Percentiles rank a stretch among this genome's conserved stretches.
Conservation (phyloP, 768 basidiomycete species). For the Boletus vinaceobasis region DNA sequence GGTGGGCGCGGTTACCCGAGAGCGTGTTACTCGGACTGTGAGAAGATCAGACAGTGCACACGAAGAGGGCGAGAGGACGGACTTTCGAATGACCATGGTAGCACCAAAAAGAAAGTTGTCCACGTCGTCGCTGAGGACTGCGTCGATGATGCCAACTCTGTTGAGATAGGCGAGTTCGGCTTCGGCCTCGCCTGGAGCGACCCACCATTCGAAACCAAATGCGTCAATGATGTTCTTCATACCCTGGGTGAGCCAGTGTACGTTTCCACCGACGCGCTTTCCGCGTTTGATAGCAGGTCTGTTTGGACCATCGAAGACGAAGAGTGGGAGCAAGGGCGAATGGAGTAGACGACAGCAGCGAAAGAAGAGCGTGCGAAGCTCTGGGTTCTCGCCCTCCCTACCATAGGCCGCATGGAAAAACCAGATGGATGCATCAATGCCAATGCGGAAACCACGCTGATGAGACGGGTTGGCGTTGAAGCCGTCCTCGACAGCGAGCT, state of each 20-base stretch:
- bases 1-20: conserved; percentile 65
- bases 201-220: conserved; percentile 77
- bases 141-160: conserved; percentile 78
- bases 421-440: conserved; percentile 84
- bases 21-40: conserved; percentile 66
- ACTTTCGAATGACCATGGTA: conserved; percentile 81
- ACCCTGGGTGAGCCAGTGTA: conserved; percentile 64
- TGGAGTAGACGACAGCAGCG: conserved; percentile 76
- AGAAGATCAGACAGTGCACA: conserved; percentile 3
- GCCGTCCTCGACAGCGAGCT: conserved; percentile 71
- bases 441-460: conserved; percentile 73
- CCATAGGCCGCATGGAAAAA: conserved; percentile 73
- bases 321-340: conserved; percentile 80
- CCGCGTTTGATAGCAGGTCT: conserved; percentile 80
- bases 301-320: conserved; percentile 89
- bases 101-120: conserved; percentile 93
- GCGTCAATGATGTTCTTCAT: conserved; percentile 78
- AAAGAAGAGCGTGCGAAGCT: conserved; percentile 80
- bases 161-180: conserved; percentile 90
- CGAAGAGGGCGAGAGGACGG: conserved; percentile 7
- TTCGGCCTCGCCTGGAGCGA: conserved; percentile 92
- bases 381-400: conserved; percentile 81
- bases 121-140: conserved; percentile 88
- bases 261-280: conserved; percentile 61
- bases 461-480: conserved; percentile 64